Conservation (phyloP, 768 basidiomycete genomes). For the Lepiota subincarnata region DNA sequence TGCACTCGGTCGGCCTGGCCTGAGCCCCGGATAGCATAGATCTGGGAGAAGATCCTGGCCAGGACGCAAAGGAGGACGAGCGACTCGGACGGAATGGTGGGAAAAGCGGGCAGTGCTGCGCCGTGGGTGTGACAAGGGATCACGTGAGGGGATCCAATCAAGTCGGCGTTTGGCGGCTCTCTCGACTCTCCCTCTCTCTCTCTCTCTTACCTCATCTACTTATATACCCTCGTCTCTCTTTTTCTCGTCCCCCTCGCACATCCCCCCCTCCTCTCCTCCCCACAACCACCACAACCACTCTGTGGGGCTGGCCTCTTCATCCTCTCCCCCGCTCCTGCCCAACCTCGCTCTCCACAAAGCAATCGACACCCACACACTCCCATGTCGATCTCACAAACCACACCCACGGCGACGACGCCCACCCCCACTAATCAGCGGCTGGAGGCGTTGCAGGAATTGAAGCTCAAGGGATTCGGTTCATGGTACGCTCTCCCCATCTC, state of each 20-base stretch:
- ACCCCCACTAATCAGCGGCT: slow-evolving; percentile 5
- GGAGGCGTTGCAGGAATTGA: slow-evolving; percentile 12
- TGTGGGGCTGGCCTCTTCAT: not conserved
- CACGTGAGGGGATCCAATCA: slow-evolving; percentile 8
- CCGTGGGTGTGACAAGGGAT: slow-evolving; percentile 24
- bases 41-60: too few species aligned
- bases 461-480: slow-evolving; percentile 12
- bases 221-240: slow-evolving; percentile 14
- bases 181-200: slow-evolving; percentile 16
- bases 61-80: too few species aligned
- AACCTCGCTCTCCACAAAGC: not conserved
- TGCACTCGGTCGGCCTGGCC: too few species aligned
- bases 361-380: not conserved
- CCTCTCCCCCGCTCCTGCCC: not conserved
- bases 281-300: slow-evolving; percentile 10
- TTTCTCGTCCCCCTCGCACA: slow-evolving; percentile 2
- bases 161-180: slow-evolving; percentile 3
- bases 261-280: slow-evolving; percentile 7
- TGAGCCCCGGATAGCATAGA: too few species aligned
- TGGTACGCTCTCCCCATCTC: slow-evolving; percentile 7
- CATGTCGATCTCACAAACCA: slow-evolving; percentile 6
- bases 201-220: slow-evolving; percentile 19
- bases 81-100: slow-evolving; percentile 7
- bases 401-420: slow-evolving; percentile 5
- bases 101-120: slow-evolving; percentile 17